Conservation (phyloP, 1,139 yeast species). For the Lodderomyces jiufengensis region DNA sequence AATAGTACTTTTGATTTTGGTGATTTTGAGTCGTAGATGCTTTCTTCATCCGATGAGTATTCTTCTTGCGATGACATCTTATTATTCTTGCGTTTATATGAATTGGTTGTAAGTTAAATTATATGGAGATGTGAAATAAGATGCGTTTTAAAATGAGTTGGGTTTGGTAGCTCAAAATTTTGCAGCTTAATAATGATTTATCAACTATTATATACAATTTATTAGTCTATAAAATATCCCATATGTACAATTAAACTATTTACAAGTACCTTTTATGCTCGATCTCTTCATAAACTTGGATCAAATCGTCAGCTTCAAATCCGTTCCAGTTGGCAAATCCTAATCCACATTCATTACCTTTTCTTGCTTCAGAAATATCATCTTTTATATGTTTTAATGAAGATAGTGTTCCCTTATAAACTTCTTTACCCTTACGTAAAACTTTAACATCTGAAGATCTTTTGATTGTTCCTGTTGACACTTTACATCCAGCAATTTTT, state of each 20-base stretch:
- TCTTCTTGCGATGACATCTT: slow-evolving; percentile 37
- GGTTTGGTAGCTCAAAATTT: too few species aligned
- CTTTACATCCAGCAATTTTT: slow-evolving; percentile 85
- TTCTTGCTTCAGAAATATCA: slow-evolving; percentile 71
- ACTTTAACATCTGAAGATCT: slow-evolving; percentile 63
- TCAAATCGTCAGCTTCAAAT: slow-evolving; percentile 70
- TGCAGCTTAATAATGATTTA: too few species aligned
- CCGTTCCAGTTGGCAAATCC: slow-evolving; percentile 68
- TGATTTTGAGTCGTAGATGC: slow-evolving; percentile 10
- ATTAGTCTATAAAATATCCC: too few species aligned
- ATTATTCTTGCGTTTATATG: too few species aligned
- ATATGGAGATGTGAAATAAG: too few species aligned
- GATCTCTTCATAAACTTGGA: slow-evolving; percentile 72
- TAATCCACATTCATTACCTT: slow-evolving; percentile 90
- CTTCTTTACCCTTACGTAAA: slow-evolving; percentile 47
- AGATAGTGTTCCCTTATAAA: slow-evolving; percentile 67
- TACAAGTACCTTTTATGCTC: slow-evolving; percentile 52
- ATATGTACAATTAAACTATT: too few species aligned
- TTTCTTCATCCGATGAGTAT: slow-evolving; percentile 43
- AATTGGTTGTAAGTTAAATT: too few species aligned
- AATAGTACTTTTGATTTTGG: slow-evolving; percentile 41
- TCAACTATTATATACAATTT: too few species aligned
- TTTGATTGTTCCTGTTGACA: slow-evolving; percentile 64
- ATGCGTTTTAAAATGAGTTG: too few species aligned
- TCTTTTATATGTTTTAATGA: slow-evolving; percentile 82